Evolutionary conservation across 2,329 filamentous ascomycete species (phyloP), one percentile per base, ranked within the genome.

Genomic region (Exserohilum turcica): DNA sequence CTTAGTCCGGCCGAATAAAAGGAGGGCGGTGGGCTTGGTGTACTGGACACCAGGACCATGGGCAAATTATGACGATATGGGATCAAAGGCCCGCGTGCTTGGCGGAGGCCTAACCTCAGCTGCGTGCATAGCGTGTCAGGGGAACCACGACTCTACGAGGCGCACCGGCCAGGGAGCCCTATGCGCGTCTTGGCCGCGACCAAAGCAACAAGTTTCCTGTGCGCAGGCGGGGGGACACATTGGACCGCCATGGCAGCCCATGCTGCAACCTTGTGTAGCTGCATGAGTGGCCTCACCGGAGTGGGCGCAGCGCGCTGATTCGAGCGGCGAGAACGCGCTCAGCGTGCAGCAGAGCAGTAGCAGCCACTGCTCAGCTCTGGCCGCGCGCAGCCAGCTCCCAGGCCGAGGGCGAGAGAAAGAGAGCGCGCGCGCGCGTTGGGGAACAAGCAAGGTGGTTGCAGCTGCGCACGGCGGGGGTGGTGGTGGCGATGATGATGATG

Each of bases 231-330:
- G 57, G 57, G 59, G 59, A 56, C 46, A 66, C 63, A 72, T 71
- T 73, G 70, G 68, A 66, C 57, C 59, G 65, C 63, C 46, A 64
- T 68, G 49, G 57, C 52, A 62, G 63, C 59, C 60, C 56, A 58
- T 57, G 53, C 57, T 64, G 67, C 65, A 66, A 64, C 63, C 64
- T 61, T 64, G 64, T 64, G 67, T 70, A 70, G 68, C 68, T 72
- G 70, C 68, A 72, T 71, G 66, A 62, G 68, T 64, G 71, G 70
- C 64, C 67, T 72, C 65, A 67, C 68, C 67, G 64, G 67, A 63
- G 59, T 35, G 42, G 51, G 54, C 53, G 43, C 54, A 52, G 49
- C 37, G 38, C 51, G 52, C 56, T 66, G 63, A 71, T 70, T 71
- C 60, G 68, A 65, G 67, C 66, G 64, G 62, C 33, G 15, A 27